Base-by-base conservation (phyloP, 208 protist species). In the Balamuthia mandrillaris region DNA sequence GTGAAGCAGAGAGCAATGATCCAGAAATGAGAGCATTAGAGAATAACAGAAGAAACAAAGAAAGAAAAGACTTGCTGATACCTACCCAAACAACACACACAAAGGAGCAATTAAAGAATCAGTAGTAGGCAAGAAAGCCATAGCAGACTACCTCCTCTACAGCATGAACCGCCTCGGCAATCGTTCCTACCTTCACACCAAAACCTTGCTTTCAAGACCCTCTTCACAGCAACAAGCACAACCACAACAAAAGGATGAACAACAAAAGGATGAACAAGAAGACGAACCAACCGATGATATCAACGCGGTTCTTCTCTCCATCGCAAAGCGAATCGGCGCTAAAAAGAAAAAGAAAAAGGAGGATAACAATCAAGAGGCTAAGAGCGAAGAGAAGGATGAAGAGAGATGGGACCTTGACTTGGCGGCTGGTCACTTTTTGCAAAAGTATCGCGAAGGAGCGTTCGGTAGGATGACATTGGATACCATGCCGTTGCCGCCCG, bases 91-190 rank as follows among this genome's bases (percentile, higher is more conserved):
- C n/a, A n/a, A n/a, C n/a, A n/a, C n/a, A n/a, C n/a, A n/a, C n/a
- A 3, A 27, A 83, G 77, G 77, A 24, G 49, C 77, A 33, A 45
- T 83, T 12, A 83, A 83, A 35, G 77, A 83, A 35, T 83, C 77
- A 31, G 54, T 83, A 24, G 77, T 83, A 24, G 77, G 77, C 24
- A 83, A 83, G 56, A 37, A 68, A 42, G 54, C 52, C 24, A 83
- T 83, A 27, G 77, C 77, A 14, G 77, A 83, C 54, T 83, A 61
- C 58, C 35, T 83, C 44, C 77, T 83, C 77, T 83, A 68, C 58
- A 70, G 54, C 4, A 37, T 83, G 16, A 83, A 83, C 42, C 49
- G 77, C n/a, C 56, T 83, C 5, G 33, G 33, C 3, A 42, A 41
- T 41, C 68, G 54, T 35, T 51, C 63, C 29, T n/a, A 33, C 16